Evolutionary conservation across 2,329 filamentous ascomycete species (phyloP).

Genomic region (Talaromyces sp.): DNA sequence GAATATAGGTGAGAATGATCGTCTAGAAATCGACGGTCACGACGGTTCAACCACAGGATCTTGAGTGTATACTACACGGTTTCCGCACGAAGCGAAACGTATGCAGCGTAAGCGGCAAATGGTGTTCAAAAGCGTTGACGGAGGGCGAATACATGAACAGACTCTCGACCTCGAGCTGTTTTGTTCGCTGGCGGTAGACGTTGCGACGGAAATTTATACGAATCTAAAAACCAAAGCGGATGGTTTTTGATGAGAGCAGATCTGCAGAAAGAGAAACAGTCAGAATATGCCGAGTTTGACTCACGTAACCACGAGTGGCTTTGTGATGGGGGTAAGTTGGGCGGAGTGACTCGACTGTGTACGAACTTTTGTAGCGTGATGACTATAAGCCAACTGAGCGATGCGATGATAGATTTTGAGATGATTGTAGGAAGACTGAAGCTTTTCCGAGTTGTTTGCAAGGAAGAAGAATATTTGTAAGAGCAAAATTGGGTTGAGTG

Average conservation of each 20-base stretch:
- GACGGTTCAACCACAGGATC: constrained; percentile 80
- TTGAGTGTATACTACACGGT: constrained; percentile 84
- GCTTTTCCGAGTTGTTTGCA: not conserved
- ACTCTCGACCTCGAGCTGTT: constrained; percentile 34
- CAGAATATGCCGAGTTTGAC: not conserved
- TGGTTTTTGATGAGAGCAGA: constrained; percentile 3
- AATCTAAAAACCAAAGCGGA: constrained; percentile 2
- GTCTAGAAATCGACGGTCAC: constrained; percentile 39
- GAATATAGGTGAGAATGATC: constrained; percentile 4
- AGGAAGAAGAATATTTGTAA: constrained; percentile 5
- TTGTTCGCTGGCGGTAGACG: constrained; percentile 35
- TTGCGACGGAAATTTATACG: constrained; percentile 5
- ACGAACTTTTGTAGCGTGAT: not conserved
- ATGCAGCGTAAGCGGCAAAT: constrained; percentile 92
- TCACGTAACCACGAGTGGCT: not conserved
- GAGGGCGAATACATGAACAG: constrained; percentile 99
- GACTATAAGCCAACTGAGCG: not conserved
- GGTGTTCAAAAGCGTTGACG: constrained; percentile 90
- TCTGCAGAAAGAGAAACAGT: not conserved
- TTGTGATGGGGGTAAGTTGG: too few species aligned
- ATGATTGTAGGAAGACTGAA: not conserved
- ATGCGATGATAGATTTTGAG: not conserved
- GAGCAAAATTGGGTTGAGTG: not conserved
- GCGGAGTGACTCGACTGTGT: not conserved
- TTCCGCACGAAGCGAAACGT: constrained; percentile 94